Base-by-base conservation (phyloP, 345 rosid species). In the Erodium maritimum region DNA sequence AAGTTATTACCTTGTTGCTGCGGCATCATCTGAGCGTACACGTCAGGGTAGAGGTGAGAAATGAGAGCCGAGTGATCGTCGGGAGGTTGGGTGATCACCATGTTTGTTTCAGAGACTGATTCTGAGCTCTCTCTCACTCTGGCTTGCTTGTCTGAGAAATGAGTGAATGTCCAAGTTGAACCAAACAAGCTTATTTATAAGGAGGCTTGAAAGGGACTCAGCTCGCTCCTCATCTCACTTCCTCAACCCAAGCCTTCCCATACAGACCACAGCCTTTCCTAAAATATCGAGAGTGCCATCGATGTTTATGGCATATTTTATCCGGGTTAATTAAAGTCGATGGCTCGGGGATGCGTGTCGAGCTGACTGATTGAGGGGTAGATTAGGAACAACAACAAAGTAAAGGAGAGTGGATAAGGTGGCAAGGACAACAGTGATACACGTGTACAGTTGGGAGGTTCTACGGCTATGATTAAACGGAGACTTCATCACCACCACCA, bases 11-110 rank as follows among this genome's bases (percentile, higher is more conserved):
- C 96, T 77, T 73, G 80, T 77, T 73, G 80, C 20, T 76, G 79
- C 17, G 88, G 77, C 48, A 65, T 73, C 20, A 80, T 68, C 60
- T 70, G 81, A 13, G 82, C 18, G 70, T 67, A 81, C 21, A 67
- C 73, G 23, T 59, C 76, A 16, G 83, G 78, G 72, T 82, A 86
- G 48, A 83, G 50, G 24, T 87, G 90, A 54, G 90, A 79, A 68
- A 82, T 67, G 55, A 82, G 72, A 6, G 61, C 71, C 78, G 80
- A 68, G 46, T 71, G 76, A 48, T 85, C 84, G 23, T 75, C 82
- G 42, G 69, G 63, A 19, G 68, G 56, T 34, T 57, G 56, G 8
- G 14, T 42, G 14, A 42, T 42, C 48, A 11, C 48, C 48, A 42
- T n/a, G n/a, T n/a, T n/a, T n/a, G n/a, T n/a, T n/a, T n/a, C n/a